Percentiles rank a stretch among this genome's conserved stretches.
Evolutionary conservation across 2,329 filamentous ascomycete species (phyloP).

Genomic region (Sclerotinia glacialis): DNA sequence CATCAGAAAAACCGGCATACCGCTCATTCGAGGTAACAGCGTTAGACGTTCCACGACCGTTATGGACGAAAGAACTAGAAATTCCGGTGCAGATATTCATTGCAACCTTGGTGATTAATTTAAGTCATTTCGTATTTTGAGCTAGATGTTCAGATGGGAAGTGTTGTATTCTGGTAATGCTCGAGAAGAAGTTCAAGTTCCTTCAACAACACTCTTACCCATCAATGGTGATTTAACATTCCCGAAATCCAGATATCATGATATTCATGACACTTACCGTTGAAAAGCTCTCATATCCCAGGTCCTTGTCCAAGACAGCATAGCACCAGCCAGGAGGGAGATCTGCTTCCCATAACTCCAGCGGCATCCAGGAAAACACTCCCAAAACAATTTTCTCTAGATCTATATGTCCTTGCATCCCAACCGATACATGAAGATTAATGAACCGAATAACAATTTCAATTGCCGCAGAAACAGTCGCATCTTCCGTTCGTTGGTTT

Average conservation of each 20-base stretch:
- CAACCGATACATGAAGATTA: constrained; percentile 25
- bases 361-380: constrained; percentile 26
- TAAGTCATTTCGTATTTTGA: constrained; percentile 25
- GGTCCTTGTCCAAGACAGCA: not conserved
- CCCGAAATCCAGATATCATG: constrained; percentile 32
- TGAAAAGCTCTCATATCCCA: constrained; percentile 22
- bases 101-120: constrained; percentile 27
- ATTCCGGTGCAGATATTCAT: constrained; percentile 32
- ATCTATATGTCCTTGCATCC: constrained; percentile 14
- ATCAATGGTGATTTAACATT: constrained; percentile 33
- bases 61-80: constrained; percentile 25
- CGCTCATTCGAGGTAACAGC: constrained; percentile 25
- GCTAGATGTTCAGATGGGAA: constrained; percentile 21
- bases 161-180: constrained; percentile 23
- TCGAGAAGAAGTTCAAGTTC: constrained; percentile 29
- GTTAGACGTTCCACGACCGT: not conserved
- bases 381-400: constrained; percentile 19
- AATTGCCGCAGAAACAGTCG: not conserved
- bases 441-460: constrained; percentile 25
- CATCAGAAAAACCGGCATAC: constrained; percentile 26
- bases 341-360: constrained; percentile 28
- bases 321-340: constrained; percentile 30
- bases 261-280: constrained; percentile 28
- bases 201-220: constrained; percentile 32
- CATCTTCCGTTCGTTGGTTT: constrained; percentile 1